Percentiles rank a stretch among this genome's conserved stretches.
These are phyloP conservation scores for Sclerotinia trifoliorum DNA, from an alignment of 2,329 filamentous ascomycete species.

Conservation along the genomic window DNA sequence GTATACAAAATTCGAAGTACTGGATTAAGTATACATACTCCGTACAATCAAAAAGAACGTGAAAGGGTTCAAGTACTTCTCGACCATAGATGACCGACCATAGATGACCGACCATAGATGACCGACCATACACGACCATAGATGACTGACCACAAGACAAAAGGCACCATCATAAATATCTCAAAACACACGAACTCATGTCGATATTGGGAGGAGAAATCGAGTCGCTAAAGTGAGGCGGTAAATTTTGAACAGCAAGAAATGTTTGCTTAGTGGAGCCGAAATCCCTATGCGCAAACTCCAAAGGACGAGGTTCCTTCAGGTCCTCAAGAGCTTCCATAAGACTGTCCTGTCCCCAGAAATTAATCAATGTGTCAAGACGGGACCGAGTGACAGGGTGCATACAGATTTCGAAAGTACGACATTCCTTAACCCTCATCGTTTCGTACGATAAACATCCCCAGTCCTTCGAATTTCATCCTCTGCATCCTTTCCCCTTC, in stretches of 20 bases:
- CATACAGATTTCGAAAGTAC: not conserved
- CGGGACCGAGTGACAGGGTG: not conserved
- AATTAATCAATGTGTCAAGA: not conserved
- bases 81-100: too few relatives aligned
- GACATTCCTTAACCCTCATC: constrained; percentile 2
- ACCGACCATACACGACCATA: too few relatives aligned
- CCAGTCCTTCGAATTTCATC: constrained; percentile 49
- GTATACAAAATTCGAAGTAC: too few relatives aligned
- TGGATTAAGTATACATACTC: too few relatives aligned
- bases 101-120: too few relatives aligned
- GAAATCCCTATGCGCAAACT: not conserved
- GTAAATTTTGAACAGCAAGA: not conserved
- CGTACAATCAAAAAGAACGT: too few relatives aligned
- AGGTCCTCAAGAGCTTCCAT: not conserved
- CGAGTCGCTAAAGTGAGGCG: not conserved
- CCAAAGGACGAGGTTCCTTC: constrained; percentile 4
- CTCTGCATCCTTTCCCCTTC: constrained; percentile 48
- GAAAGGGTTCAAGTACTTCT: too few relatives aligned
- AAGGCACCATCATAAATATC: not conserved
- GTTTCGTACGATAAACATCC: constrained; percentile 44
- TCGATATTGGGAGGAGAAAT: not conserved
- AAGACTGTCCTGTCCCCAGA: not conserved
- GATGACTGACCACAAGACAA: not conserved
- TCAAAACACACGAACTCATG: not conserved
- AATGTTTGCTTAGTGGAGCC: not conserved